Evolutionary conservation across 345 rosid species (phyloP).

Genomic region (Excoecaria cochinchinensis): DNA sequence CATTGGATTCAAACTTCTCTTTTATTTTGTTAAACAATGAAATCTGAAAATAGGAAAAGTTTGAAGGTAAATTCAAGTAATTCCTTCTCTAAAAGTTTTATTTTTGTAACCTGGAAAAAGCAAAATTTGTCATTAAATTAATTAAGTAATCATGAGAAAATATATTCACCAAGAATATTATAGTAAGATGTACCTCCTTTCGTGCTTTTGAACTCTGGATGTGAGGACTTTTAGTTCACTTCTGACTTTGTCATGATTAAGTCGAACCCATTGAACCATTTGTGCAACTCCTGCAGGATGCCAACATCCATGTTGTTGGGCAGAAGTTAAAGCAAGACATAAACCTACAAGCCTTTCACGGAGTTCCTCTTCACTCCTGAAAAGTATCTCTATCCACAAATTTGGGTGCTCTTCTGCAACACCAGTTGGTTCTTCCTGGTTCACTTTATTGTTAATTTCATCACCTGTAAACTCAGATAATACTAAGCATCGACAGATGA

Average conservation of each 20-base stretch:
- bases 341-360: conserved; percentile 68
- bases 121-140: neutral
- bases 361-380: conserved; percentile 77
- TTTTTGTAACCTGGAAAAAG: too few relatives aligned
- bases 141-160: neutral
- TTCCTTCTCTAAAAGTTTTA: too few relatives aligned
- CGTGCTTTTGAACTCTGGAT: conserved; percentile 36
- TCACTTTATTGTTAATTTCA: conserved; percentile 48
- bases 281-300: conserved; percentile 64
- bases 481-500: conserved; percentile 61
- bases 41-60: too few relatives aligned
- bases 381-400: conserved; percentile 59
- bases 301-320: conserved; percentile 41
- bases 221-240: conserved; percentile 48
- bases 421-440: conserved; percentile 21
- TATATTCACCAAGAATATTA: neutral
- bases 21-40: too few relatives aligned
- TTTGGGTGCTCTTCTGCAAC: conserved; percentile 36
- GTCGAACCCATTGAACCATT: conserved; percentile 72
- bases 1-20: too few relatives aligned
- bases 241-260: conserved; percentile 27
- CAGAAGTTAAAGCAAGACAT: conserved; percentile 42
- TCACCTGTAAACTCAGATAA: conserved; percentile 57
- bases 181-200: conserved; percentile 39
- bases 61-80: too few relatives aligned